These are phyloP conservation scores for Ustilago shanxiensis DNA, from an alignment of 1,284 basidiomycete species.

Conservation along the genomic window DNA sequence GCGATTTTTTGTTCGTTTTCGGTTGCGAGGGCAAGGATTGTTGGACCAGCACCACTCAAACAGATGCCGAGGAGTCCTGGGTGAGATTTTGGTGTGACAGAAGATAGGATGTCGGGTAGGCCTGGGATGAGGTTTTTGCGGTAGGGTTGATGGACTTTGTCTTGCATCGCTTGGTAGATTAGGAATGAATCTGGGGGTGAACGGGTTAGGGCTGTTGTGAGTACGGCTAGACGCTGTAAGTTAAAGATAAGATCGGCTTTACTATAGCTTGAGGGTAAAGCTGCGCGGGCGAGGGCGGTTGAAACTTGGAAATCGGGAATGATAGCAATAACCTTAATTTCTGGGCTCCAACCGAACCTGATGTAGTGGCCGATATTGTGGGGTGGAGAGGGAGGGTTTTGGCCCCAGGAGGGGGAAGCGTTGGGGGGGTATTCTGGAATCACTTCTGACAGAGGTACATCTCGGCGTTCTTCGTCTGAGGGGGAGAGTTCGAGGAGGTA, in stretches of 20 bases:
- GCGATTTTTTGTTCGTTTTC: conserved; percentile 67
- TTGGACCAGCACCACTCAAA: conserved; percentile 96
- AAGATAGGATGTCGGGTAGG: conserved; percentile 75
- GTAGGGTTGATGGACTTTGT: conserved; percentile 97
- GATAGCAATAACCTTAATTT: conserved; percentile 93
- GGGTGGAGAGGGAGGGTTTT: conserved; percentile 87
- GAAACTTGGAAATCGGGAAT: conserved; percentile 96
- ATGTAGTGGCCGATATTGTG: conserved; percentile 94
- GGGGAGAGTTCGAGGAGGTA: conserved; percentile 86
- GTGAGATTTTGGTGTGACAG: conserved; percentile 87
- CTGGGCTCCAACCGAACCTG: conserved; percentile 86
- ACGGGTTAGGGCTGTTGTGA: conserved; percentile 92
- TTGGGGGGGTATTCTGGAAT: conserved; percentile 95
- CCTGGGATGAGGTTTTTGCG: conserved; percentile 92
- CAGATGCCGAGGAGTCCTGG: conserved; percentile 96
- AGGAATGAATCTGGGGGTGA: conserved; percentile 91
- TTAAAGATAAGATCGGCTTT: conserved; percentile 95
- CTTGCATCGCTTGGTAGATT: conserved; percentile 99
- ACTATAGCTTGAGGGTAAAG: conserved; percentile 85
- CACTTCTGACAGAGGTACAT: conserved; percentile 94
- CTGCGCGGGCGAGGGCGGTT: conserved; percentile 92
- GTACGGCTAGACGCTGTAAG: conserved; percentile 94
- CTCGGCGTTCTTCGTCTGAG: conserved; percentile 77
- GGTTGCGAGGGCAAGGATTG: conserved; percentile 95
- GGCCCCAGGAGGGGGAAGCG: conserved; percentile 90